A percentile compares a stretch with the other conserved stretches of the same genome.
Evolutionary conservation across 2,329 filamentous ascomycete genomes (phyloP).

Genomic region (Nothomitra cinnamomea): DNA sequence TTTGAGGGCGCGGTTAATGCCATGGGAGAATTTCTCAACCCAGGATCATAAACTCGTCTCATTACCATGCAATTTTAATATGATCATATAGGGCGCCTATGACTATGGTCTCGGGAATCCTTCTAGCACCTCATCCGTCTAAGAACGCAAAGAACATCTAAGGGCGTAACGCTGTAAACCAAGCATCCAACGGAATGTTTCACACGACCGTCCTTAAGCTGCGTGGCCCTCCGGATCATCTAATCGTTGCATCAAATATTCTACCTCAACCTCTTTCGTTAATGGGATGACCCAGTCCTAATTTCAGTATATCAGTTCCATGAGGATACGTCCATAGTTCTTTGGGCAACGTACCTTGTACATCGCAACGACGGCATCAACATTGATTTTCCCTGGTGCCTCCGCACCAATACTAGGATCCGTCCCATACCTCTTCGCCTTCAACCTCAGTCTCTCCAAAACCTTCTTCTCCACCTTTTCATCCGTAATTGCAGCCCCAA

Average conservation of each 20-base stretch:
- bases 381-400: slow-evolving; percentile 67
- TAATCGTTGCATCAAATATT: slow-evolving; percentile 91
- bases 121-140: not conserved
- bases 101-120: not conserved
- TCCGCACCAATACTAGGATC: slow-evolving; percentile 53
- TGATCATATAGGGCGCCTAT: not conserved
- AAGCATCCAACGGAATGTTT: not conserved
- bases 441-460: slow-evolving; percentile 66
- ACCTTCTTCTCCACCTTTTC: slow-evolving; percentile 79
- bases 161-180: not conserved
- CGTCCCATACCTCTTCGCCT: slow-evolving; percentile 84
- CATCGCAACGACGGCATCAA: slow-evolving; percentile 78
- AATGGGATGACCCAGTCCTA: slow-evolving; percentile 81
- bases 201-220: not conserved
- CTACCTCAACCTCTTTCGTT: slow-evolving; percentile 96
- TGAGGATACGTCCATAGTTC: not conserved
- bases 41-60: slow-evolving; percentile 21
- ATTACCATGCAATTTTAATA: not conserved
- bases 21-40: slow-evolving; percentile 54
- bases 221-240: slow-evolving; percentile 13
- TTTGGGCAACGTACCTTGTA: slow-evolving; percentile 38
- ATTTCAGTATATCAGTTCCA: not conserved
- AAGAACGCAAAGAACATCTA: not conserved
- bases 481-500: slow-evolving; percentile 84
- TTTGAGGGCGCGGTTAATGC: slow-evolving; percentile 62